These are phyloP conservation scores for Pilatotrama ljubarskyi DNA, from an alignment of 768 basidiomycete genomes.

Conservation along the genomic window DNA sequence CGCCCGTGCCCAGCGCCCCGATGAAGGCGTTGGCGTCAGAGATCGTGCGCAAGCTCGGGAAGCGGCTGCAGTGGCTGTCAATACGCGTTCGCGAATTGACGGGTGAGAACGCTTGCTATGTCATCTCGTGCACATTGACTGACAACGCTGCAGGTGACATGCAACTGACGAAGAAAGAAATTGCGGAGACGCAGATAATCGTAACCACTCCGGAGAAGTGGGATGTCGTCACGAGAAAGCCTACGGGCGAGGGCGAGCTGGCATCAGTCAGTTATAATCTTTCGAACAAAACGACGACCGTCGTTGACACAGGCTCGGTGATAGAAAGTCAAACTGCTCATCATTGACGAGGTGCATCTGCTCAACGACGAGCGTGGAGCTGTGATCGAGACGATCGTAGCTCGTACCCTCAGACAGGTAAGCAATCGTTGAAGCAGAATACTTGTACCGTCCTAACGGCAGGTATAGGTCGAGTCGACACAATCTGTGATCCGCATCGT, in stretches of 20 bases:
- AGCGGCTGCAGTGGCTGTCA: slow-evolving; percentile 83
- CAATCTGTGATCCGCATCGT: slow-evolving; percentile 97
- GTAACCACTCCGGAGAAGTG: slow-evolving; percentile 99
- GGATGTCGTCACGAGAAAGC: slow-evolving; percentile 98
- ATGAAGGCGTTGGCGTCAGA: slow-evolving; percentile 99
- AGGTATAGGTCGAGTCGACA: slow-evolving; percentile 82
- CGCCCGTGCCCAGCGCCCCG: slow-evolving; percentile 64
- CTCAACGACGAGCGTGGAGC: slow-evolving; percentile 98
- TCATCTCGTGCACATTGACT: not conserved
- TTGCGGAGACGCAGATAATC: slow-evolving; percentile 94
- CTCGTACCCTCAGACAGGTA: slow-evolving; percentile 88
- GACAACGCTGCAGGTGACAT: slow-evolving; percentile 65
- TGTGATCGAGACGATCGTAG: slow-evolving; percentile 97
- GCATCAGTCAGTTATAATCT: slow-evolving; percentile 62
- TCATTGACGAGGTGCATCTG: slow-evolving; percentile 97
- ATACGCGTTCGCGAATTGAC: slow-evolving; percentile 90
- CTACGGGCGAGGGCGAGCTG: slow-evolving; percentile 95
- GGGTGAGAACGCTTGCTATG: slow-evolving; percentile 42
- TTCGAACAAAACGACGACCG: not conserved
- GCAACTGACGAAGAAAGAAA: slow-evolving; percentile 93
- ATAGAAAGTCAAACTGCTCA: slow-evolving; percentile 88
- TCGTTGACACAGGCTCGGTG: not conserved
- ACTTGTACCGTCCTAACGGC: not conserved
- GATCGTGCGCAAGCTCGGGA: slow-evolving; percentile 91
- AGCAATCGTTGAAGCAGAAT: slow-evolving; percentile 10